Evolutionary conservation across 352 stramenopile genomes (phyloP), one percentile per base, ranked within the genome.

Genomic region (Pythium phragmiticola): DNA sequence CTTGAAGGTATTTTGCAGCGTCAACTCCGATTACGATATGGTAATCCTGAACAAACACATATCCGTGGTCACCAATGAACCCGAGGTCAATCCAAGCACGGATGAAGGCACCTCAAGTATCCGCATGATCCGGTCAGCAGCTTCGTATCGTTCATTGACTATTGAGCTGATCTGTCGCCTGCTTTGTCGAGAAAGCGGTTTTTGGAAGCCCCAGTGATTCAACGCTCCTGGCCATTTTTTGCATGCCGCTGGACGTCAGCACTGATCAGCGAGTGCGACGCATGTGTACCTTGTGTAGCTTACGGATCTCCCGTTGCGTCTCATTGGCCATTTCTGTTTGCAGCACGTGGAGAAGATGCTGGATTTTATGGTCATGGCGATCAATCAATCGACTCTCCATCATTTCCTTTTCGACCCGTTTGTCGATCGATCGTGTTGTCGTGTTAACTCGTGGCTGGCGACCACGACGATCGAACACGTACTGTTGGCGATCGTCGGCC

Each of bases 101-200:
- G 39, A 46, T 19, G 13, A 17, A 19, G 39, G 13, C 14, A 90
- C 81, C 76, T 91, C 78, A 19, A 91, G 74, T 39, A 91, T 89
- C 6, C 80, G 75, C 82, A 91, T 91, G 63, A 89, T 79, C n/a
- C 80, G 74, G 57, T 91, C 80, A 21, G 80, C 77, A 37, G 82
- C 69, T 56, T 89, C 82, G 49, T 83, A 88, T 4, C 82, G 76
- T n/a, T 82, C 73, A 48, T 83, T 82, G 17, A 77, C 59, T 13
- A 91, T 77, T 7, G 60, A 36, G 16, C 72, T 71, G 16, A 90
- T 47, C 1, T 66, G 52, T 30, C 69, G 69, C 36, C 65, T 69
- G 30, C 68, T 77, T 56, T 88, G 74, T 0, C 72, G 58, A 41
- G 77, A 86, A 0, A 54, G 30, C 19, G 68, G 57, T 54, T 63